These are phyloP conservation scores for Haematococcus lacustris DNA, from an alignment of 139 green algal genomes.

Conservation along the genomic window DNA sequence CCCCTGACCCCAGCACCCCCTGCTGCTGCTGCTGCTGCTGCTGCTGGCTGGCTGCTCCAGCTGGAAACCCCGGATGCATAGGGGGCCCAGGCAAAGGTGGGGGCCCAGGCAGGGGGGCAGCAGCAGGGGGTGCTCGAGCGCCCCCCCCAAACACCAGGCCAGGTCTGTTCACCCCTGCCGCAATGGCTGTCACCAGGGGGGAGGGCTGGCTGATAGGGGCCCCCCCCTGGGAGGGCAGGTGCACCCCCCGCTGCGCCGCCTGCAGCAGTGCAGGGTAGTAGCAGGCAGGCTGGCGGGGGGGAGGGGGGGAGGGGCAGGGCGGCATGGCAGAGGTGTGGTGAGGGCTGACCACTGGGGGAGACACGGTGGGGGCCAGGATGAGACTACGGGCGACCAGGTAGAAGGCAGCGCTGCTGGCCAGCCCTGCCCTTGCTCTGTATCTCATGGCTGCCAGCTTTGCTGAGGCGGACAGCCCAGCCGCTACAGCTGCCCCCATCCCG, in stretches of 20 bases:
- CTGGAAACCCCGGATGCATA: no score
- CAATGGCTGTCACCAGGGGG: no score
- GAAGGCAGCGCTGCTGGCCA: constrained; percentile 24
- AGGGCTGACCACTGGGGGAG: no score
- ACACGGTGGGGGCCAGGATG: no score
- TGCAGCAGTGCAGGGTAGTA: neutral
- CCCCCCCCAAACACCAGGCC: constrained; percentile 36
- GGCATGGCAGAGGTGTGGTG: no score
- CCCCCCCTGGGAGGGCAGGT: no score
- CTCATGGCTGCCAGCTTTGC: constrained; percentile 58
- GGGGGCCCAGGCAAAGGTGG: constrained; percentile 79
- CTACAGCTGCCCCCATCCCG: neutral
- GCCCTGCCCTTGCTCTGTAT: constrained; percentile 69
- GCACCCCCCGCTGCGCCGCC: neutral
- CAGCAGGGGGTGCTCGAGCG: constrained; percentile 79
- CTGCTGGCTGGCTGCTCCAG: no score
- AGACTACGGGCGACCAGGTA: neutral
- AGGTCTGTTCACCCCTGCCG: neutral
- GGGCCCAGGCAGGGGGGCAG: constrained; percentile 76
- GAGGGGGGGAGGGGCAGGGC: no score
- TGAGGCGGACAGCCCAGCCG: neutral
- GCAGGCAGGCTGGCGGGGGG: no score
- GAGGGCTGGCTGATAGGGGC: no score
- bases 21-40: no score
- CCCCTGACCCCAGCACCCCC: no score